Base-by-base conservation (phyloP, 1,284 basidiomycete species). In the Fomitopsis pinicola region DNA sequence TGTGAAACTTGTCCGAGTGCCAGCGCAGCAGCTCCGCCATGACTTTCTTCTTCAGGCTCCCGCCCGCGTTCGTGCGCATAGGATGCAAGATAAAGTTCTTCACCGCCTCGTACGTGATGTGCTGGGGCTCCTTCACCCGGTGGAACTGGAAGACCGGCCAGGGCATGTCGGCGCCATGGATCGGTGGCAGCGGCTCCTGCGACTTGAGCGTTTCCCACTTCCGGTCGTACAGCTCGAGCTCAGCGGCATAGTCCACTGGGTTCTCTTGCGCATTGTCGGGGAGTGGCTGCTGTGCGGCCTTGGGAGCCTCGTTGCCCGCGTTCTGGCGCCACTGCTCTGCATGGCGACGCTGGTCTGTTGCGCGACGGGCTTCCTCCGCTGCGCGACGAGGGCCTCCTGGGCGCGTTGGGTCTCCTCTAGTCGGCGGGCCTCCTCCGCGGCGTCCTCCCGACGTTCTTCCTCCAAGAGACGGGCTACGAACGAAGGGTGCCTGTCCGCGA, bases 1-100 rank as follows among this genome's bases (percentile, higher is more conserved):
- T 53, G 57, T 76, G 66, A 64, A 83, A 80, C 66, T 81, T 82
- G 65, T 85, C 84, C 1, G 83, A 81, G 64, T 86, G 84, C 76
- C 81, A 85, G 17, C 75, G 75, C 46, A 83, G 65, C 40, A 85
- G 69, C 65, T 85, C 83, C 10, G 64, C 64, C 64, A 75, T 78
- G 65, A 84, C 62, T 17, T 71, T 69, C 44, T 78, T 77, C 64
- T 71, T 76, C 7, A 55, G 64, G 1, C 67, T 81, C 2, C 67
- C 68, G 56, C 68, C 64, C 55, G 59, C 40, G 15, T 68, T 69
- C 0, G 70, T 66, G 28, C 77, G 72, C 15, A 63, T 63, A 5
- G 75, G 71, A 59, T 77, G 71, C 52, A 77, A 70, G 33, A 83
- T 46, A 67, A 83, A 84, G 38, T 69, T 62, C 7, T 63, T 60